Percentiles rank a stretch among this genome's conserved stretches.
Conservation (phyloP, 2,329 filamentous ascomycete genomes). For the Malbranchea zuffiana region DNA sequence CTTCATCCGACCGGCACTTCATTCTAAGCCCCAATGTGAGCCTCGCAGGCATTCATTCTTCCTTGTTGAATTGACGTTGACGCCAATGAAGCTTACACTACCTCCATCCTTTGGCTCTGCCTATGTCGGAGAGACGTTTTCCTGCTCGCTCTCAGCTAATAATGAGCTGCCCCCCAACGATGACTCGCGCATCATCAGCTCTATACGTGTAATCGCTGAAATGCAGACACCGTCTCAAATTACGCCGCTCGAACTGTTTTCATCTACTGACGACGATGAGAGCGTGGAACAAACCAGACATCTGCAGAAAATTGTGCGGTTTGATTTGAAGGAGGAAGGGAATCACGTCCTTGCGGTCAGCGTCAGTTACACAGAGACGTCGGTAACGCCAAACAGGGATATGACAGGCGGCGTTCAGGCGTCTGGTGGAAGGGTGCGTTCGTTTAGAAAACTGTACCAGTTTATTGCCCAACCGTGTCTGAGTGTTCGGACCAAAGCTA, state of each 20-base stretch:
- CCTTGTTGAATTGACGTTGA: slow-evolving; percentile 1
- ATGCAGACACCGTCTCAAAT: slow-evolving; percentile 84
- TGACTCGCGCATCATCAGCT: slow-evolving; percentile 47
- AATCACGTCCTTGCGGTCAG: slow-evolving; percentile 89
- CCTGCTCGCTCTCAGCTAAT: slow-evolving; percentile 91
- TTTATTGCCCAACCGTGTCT: slow-evolving; percentile 86
- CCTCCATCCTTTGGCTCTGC: slow-evolving; percentile 87
- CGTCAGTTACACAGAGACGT: slow-evolving; percentile 82
- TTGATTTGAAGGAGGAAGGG: slow-evolving; percentile 87
- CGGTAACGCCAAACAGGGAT: slow-evolving; percentile 18
- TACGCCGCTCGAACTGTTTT: slow-evolving; percentile 48
- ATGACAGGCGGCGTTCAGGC: slow-evolving; percentile 35
- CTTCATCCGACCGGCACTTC: slow-evolving; percentile 40
- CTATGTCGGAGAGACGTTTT: slow-evolving; percentile 91
- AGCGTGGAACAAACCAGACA: slow-evolving; percentile 39
- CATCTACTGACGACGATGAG: slow-evolving; percentile 38
- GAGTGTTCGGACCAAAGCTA: slow-evolving; percentile 82
- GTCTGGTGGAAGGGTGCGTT: slow-evolving; percentile 56
- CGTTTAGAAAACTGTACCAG: slow-evolving; percentile 91
- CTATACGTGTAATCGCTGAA: slow-evolving; percentile 75
- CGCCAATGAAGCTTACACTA: slow-evolving; percentile 57
- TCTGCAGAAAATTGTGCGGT: slow-evolving; percentile 69
- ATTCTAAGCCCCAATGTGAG: slow-evolving; percentile 46
- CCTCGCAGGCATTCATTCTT: neutral
- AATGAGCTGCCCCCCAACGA: slow-evolving; percentile 53